Base-by-base conservation (phyloP, 2,329 filamentous ascomycete genomes). In the Penicillium oxalicum region DNA sequence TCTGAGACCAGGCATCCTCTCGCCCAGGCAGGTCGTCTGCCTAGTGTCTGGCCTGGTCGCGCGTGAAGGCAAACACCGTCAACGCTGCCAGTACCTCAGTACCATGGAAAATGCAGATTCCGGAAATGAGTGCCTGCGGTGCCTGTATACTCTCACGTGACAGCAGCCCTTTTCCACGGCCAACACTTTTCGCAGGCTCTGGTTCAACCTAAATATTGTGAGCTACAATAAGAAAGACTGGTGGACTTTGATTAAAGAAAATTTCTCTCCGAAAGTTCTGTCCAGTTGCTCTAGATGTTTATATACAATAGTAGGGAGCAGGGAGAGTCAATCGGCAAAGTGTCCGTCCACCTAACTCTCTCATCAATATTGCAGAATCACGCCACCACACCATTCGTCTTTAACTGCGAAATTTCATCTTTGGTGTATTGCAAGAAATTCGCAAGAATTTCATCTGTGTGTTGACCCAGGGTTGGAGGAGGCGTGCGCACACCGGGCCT, bases 391-490 rank as follows among this genome's bases (percentile, higher is more conserved):
- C 88, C 88, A 43, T 82, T 78, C 29, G 75, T 71, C 61, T 77
- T 87, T 55, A 95, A 67, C 8, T 67, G 70, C 36, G 74, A 66
- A 47, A 95, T 85, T 43, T 85, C 77, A 0, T 68, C 69, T 40
- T 75, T 70, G 12, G 70, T 74, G 56, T 88, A 73, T 0, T 83
- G 82, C 13, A 93, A 69, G 24, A 89, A 64, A 25, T 79, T 77
- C 18, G 68, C 65, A 49, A 95, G 68, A 4, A 95, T 77, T 66
- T 93, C 87, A 56, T 88, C 77, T 0, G 90, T 95, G 68, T 95
- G 89, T 70, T 95, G 82, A 0, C 91, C 93, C 32, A 98, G 72
- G 6, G 85, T 87, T 1, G 93, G 93, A 13, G 93, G 93, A 26
- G 87, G 80, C 3, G 77, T 85, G 32, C 91, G 78, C 35, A 95